Base-by-base conservation (phyloP, 345 rosid species). In the Citrus unshiu region DNA sequence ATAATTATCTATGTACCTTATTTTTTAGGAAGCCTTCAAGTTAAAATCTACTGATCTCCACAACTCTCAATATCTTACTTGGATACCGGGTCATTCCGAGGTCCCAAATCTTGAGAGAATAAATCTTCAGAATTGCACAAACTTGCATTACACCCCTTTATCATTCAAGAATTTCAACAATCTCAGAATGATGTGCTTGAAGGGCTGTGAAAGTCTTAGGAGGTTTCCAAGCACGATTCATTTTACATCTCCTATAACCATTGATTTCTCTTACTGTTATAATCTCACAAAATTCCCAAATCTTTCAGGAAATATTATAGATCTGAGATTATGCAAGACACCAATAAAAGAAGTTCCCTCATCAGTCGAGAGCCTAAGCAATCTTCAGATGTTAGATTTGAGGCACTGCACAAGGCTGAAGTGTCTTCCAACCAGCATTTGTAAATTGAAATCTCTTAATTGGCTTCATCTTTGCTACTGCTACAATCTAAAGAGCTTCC, bases 401-500 rank as follows among this genome's bases (percentile, higher is more conserved):
- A 4, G 30, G 4, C 12, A 9, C 13, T 61, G 77, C 68, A 39
- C 4, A 25, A 74, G 68, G 32, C 16, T 74, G 7, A 37, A 10
- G 25, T 3, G 35, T 24, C 58, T 74, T 40, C 18, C 58, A 29
- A 63, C 25, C 5, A 63, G 57, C 25, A 75, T 75, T 9, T 39
- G 51, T 40, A 22, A 68, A 24, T 39, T 75, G 78, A 63, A 64
- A 30, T 65, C 49, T 46, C 78, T 75, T 51, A 24, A 5, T 0
- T 16, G 1, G 9, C 64, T 75, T 29, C 5, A 24, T 30, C 71
- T 75, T 49, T 12, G 37, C 22, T 32, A 25, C 6, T 61, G 75
- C 70, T 61, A 51, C 3, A 70, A 49, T 4, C 49, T 78, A 22
- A 29, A n/a, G 25, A 56, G 54, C 25, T 76, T 83, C 39, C 81